phyloP scores from a whole-genome alignment of 2,329 filamentous ascomycete species.

The Samsoniella hepiali region DNA sequence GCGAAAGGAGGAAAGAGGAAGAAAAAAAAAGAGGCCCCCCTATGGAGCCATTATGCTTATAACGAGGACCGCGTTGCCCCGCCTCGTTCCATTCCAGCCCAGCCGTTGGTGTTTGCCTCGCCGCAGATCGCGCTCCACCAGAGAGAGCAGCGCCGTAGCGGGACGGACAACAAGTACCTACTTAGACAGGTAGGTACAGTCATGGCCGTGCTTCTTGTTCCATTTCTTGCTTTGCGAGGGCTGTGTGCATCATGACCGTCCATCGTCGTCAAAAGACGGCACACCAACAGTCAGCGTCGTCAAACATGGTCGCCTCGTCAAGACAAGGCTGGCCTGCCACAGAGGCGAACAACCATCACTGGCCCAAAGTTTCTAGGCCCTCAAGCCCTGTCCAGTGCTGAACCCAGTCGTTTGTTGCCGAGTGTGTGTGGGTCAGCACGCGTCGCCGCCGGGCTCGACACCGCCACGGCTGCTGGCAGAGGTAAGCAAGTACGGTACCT shows the following conservation, averaged over 20 bases:
- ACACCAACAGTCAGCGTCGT: not conserved
- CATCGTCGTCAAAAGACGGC: no score
- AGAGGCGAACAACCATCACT: no score
- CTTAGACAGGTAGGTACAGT: not conserved
- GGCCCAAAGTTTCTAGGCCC: no score
- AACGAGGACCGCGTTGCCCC: conserved; percentile 17
- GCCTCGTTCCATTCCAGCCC: conserved; percentile 15
- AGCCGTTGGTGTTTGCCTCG: conserved; percentile 16
- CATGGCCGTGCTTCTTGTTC: no score
- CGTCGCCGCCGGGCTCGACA: not conserved
- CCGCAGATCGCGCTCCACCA: conserved; percentile 8
- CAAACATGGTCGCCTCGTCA: not conserved
- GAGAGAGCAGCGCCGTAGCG: no score
- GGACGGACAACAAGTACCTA: not conserved
- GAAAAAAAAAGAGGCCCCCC: not conserved
- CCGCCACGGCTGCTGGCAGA: no score
- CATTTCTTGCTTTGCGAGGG: not conserved
- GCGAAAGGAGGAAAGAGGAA: not conserved
- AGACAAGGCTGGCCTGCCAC: no score
- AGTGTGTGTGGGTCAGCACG: not conserved
- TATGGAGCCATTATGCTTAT: conserved; percentile 6
- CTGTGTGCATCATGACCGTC: no score
- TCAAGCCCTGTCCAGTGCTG: no score
- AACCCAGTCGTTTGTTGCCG: not conserved
- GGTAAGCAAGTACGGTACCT: no score